A percentile compares a stretch with the other conserved stretches of the same genome.
phyloP scores from a whole-genome alignment of 1,284 basidiomycete species.

The Mrakiaceae sp. region DNA sequence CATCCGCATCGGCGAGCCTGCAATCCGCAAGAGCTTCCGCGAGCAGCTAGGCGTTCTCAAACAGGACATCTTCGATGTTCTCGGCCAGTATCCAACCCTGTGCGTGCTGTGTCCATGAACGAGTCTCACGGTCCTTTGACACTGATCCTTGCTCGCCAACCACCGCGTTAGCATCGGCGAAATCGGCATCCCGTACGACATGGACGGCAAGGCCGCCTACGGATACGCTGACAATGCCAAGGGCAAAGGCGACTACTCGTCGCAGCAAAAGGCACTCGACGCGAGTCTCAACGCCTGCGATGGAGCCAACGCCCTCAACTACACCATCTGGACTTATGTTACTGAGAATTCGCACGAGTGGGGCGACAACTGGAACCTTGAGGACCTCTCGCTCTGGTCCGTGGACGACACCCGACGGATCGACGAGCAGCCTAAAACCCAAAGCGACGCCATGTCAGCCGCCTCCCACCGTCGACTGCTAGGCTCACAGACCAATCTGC shows the following conservation, averaged over 20 bases:
- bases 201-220: slow-evolving; percentile 73
- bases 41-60: slow-evolving; percentile 75
- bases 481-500: background rate
- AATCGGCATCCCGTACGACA: slow-evolving; percentile 83
- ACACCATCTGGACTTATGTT: slow-evolving; percentile 85
- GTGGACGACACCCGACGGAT: slow-evolving; percentile 47
- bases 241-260: slow-evolving; percentile 63
- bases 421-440: slow-evolving; percentile 5
- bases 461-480: background rate
- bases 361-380: slow-evolving; percentile 95
- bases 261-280: slow-evolving; percentile 78
- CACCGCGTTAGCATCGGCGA: slow-evolving; percentile 55
- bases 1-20: slow-evolving; percentile 57
- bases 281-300: slow-evolving; percentile 83
- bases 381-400: slow-evolving; percentile 86
- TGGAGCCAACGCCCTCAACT: slow-evolving; percentile 68
- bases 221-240: slow-evolving; percentile 67
- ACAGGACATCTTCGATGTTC: slow-evolving; percentile 43
- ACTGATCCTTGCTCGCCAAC: background rate
- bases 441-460: background rate
- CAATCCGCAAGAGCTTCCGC: slow-evolving; percentile 71
- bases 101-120: background rate
- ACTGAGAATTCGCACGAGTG: slow-evolving; percentile 62
- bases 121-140: background rate
- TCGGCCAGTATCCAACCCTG: slow-evolving; percentile 71